These are phyloP conservation scores for Leccinum colubrinum DNA, from an alignment of 1,284 basidiomycete species.

Conservation along the genomic window DNA sequence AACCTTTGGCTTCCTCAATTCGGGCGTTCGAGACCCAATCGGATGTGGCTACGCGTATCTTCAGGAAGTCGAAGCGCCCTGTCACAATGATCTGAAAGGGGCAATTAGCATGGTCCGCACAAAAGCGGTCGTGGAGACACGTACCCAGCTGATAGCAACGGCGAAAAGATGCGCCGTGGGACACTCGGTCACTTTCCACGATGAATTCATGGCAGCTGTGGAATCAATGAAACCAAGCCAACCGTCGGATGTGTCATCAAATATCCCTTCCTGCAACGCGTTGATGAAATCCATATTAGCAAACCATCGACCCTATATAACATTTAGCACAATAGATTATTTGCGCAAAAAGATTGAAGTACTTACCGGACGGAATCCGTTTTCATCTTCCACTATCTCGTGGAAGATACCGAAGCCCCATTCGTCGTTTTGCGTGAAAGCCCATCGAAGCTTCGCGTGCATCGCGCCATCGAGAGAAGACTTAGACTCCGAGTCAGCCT, in stretches of 20 bases:
- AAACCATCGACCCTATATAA: background rate
- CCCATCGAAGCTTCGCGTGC: background rate
- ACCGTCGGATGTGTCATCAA: background rate
- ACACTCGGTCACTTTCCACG: background rate
- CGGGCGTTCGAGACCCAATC: background rate
- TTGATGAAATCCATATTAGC: background rate
- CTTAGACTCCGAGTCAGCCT: background rate
- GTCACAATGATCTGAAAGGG: background rate
- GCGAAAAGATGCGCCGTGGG: background rate
- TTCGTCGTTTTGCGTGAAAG: background rate
- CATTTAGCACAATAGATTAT: background rate
- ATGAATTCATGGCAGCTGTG: background rate
- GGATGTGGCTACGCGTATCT: background rate
- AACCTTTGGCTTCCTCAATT: background rate
- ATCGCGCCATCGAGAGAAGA: background rate
- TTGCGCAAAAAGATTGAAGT: background rate
- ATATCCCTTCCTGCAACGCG: background rate
- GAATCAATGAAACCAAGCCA: background rate
- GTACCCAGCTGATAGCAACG: background rate
- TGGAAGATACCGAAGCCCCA: background rate
- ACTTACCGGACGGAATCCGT: background rate
- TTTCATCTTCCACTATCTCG: background rate
- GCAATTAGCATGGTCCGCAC: background rate
- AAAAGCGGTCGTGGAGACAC: background rate
- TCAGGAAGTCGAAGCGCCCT: background rate